A percentile compares a stretch with the other conserved stretches of the same genome.
Evolutionary conservation across 345 rosid genomes (phyloP).

Genomic region (Syzygium jambos): DNA sequence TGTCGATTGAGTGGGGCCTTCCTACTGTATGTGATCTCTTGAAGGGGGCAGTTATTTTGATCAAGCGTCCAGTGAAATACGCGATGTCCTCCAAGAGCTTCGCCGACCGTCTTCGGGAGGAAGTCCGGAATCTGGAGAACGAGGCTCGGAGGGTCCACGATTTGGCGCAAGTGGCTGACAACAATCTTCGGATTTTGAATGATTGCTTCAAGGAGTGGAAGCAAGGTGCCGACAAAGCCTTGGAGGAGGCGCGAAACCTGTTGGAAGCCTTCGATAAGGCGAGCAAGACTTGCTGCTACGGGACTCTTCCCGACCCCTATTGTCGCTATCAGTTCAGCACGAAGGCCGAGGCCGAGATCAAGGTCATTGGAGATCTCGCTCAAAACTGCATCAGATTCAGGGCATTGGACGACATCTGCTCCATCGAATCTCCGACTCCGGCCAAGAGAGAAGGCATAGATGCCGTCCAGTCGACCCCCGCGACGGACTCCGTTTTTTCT

Average conservation of each 20-base stretch:
- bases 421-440: too few species aligned
- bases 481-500: too few species aligned
- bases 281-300: too few species aligned
- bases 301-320: too few species aligned
- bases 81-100: neutral
- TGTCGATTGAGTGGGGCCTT: neutral
- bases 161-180: rapidly evolving
- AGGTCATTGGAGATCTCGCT: too few species aligned
- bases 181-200: rapidly evolving
- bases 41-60: neutral
- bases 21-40: neutral
- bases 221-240: rapidly evolving
- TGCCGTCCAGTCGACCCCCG: too few species aligned
- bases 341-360: too few species aligned
- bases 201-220: rapidly evolving
- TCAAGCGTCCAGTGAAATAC: neutral
- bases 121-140: neutral
- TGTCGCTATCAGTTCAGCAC: too few species aligned
- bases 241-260: neutral
- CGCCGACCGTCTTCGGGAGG: rapidly evolving
- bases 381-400: too few species aligned
- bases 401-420: too few species aligned
- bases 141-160: rapidly evolving
- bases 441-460: too few species aligned
- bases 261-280: neutral